phyloP scores from a whole-genome alignment of 2,329 filamentous ascomycete species.

The Dothistroma pini region DNA sequence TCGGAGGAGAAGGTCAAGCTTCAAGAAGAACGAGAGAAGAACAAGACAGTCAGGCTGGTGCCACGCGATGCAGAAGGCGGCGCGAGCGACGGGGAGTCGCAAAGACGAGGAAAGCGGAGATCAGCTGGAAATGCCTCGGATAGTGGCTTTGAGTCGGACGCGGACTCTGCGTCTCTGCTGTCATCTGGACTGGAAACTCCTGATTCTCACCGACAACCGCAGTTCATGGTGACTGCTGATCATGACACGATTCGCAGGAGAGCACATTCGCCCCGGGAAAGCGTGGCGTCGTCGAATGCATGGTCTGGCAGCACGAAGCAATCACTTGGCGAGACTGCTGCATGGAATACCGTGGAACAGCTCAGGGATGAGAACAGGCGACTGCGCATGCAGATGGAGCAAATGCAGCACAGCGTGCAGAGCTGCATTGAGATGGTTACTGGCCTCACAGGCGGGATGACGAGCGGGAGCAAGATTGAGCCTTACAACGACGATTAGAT shows the following conservation, averaged over 20 bases:
- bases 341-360: constrained; percentile 52
- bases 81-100: constrained; percentile 20
- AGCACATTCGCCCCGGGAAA: not conserved
- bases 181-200: constrained; percentile 38
- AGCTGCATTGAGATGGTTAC: constrained; percentile 53
- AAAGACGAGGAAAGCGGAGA: constrained; percentile 26
- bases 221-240: constrained; percentile 31
- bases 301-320: constrained; percentile 32
- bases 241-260: constrained; percentile 3
- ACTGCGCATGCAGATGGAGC: constrained; percentile 50
- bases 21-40: constrained; percentile 31
- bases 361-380: constrained; percentile 51
- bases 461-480: not conserved
- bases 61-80: constrained; percentile 18
- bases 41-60: constrained; percentile 23
- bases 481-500: not conserved
- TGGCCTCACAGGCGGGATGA: not conserved
- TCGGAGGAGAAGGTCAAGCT: constrained; percentile 44
- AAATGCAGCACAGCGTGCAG: constrained; percentile 54
- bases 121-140: constrained; percentile 44
- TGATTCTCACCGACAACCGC: constrained; percentile 30
- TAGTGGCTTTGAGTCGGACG: constrained; percentile 58
- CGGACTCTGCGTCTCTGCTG: constrained; percentile 49
- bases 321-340: constrained; percentile 39
- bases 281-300: not conserved